Evolutionary conservation across 805 yeast species (phyloP), one percentile per base, ranked within the genome.

Genomic region (Yarrowia sp.): DNA sequence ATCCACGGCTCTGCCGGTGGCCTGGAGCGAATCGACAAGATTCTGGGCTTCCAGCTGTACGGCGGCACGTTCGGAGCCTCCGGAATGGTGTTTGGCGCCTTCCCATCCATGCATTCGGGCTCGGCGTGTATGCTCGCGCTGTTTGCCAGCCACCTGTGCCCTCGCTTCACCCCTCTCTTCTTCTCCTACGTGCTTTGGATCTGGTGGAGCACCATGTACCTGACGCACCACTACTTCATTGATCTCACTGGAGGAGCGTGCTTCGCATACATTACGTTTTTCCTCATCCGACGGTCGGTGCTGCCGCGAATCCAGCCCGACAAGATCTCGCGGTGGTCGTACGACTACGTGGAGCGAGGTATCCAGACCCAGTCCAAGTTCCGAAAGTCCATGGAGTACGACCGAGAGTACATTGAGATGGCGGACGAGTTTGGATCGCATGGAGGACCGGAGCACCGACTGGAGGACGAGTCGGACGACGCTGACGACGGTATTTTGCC

Each of bases 151-250:
- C 90, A 91, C 79, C 78, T 92, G 65, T 92, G 92, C 74, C 98
- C 98, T 11, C 80, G 77, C 45, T 79, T 79, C 55, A 80, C 85
- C 1, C 85, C 88, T 8, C 66, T 89, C 7, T 89, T 91, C 81
- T 81, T 87, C 74, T 76, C 80, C 17, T 95, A 93, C 74, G 95
- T 91, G n/a, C 78, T 85, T 68, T 91, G 96, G 96, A 82, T 95
- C 70, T 93, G 98, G 98, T 95, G 97, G 96, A 84, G 95, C 60
- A 95, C 98, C 14, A 93, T 93, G 99, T 93, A 93, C 76, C 81
- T 93, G 72, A 93, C 98, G 0, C 99, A 93, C 76, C 99, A 93
- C 77, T 93, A 93, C 75, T 95, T 95, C 73, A 85, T 93, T 67
- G 98, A 93, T 74, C 83, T 93, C 63, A 90, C 90, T 72, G 93